Conservation (phyloP, 2,329 filamentous ascomycete genomes). For the Pseudogymnoascus sp. region DNA sequence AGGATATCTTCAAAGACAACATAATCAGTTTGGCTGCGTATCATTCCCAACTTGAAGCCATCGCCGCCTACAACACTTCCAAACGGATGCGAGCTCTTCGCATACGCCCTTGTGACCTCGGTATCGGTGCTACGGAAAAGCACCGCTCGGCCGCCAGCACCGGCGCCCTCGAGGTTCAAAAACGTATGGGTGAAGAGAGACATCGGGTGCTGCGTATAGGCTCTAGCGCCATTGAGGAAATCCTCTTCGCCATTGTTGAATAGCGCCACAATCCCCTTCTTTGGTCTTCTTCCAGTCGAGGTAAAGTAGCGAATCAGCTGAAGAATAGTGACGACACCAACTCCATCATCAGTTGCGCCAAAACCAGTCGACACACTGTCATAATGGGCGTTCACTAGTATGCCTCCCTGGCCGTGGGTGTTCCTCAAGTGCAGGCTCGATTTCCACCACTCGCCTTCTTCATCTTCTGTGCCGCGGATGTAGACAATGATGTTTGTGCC, state of each 20-base stretch:
- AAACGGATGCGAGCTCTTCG: slow-evolving; percentile 63
- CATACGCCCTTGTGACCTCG: slow-evolving; percentile 74
- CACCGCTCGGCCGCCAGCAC: slow-evolving; percentile 78
- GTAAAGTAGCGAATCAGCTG: slow-evolving; percentile 86
- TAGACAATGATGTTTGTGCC: slow-evolving; percentile 89
- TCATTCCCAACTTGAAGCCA: slow-evolving; percentile 69
- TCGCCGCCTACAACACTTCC: slow-evolving; percentile 75
- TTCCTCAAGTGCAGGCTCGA: slow-evolving; percentile 33
- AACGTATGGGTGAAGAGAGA: slow-evolving; percentile 77
- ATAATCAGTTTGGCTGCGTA: slow-evolving; percentile 86
- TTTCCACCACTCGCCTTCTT: slow-evolving; percentile 65
- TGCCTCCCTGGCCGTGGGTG: slow-evolving; percentile 58
- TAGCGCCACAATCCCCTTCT: slow-evolving; percentile 70
- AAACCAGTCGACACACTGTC: slow-evolving; percentile 82
- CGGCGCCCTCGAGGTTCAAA: slow-evolving; percentile 89
- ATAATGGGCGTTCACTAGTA: slow-evolving; percentile 91
- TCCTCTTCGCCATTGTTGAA: slow-evolving; percentile 97
- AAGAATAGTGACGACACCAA: slow-evolving; percentile 77
- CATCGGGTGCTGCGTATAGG: slow-evolving; percentile 75
- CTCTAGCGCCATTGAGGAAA: slow-evolving; percentile 75
- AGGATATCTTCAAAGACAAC: slow-evolving; percentile 68
- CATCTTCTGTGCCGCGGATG: slow-evolving; percentile 71
- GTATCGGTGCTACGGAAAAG: slow-evolving; percentile 83
- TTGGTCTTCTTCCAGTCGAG: slow-evolving; percentile 58
- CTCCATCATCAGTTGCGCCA: slow-evolving; percentile 88